Evolutionary conservation across 202 grass and related monocot species (phyloP), one percentile per base, ranked within the genome.

Genomic region (Setaria viridis): DNA sequence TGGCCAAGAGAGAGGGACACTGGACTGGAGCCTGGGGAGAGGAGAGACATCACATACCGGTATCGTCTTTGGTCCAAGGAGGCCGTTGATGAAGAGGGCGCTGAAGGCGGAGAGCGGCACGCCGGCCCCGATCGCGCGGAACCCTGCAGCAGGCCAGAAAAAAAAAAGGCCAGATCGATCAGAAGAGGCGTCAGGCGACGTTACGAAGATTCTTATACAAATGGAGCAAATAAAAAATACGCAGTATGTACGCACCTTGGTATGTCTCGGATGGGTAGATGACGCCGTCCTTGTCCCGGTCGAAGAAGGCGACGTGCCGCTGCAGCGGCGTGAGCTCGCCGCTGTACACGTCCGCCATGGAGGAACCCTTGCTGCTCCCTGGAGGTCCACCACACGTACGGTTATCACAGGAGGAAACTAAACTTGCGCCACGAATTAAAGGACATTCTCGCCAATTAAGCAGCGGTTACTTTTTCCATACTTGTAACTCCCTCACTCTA

Each of bases 271-370:
- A 58, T 7, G 87, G 85, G 76, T 85, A 90, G 87, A 98, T 91
- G 87, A 98, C 1, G 72, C 95, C 95, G 55, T 95, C 95, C 68
- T 90, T 98, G 87, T 98, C 82, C 20, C 91, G 43, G 82, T 95
- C 95, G 72, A 98, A 98, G 91, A 95, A 98, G 72, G 87, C 84
- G 57, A 86, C 92, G 91, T 98, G 92, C 67, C 82, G 58, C 89
- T 97, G 91, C 69, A 95, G 91, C 66, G 91, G 82, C 72, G 95
- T 95, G 82, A 93, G 12, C 19, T 93, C 79, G 19, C 30, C 59
- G 15, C 8, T 67, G 76, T 83, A 88, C 30, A 79, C 60, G 54
- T 91, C 87, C 55, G 89, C 89, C 81, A 72, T 72, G 80, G 84
- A 62, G 15, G 20, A 25, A 33, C 51, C 50, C 62, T 34, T 30